Conservation (phyloP, 2,329 filamentous ascomycete genomes). For the Phialophora macrospora region DNA sequence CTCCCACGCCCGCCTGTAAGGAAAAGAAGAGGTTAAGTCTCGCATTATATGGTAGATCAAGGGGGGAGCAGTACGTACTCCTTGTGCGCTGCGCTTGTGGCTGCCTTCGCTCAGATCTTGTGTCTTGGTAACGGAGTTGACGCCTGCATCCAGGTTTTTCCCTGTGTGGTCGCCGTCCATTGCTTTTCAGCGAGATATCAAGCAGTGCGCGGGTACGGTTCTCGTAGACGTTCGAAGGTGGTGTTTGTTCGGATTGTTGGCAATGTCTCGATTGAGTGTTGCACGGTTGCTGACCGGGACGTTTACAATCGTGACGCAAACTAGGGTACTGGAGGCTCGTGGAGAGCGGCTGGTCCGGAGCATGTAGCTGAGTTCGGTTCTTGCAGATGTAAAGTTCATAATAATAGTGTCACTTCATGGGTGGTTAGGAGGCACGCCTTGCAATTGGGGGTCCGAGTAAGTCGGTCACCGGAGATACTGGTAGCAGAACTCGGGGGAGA, state of each 20-base stretch:
- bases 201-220: background rate
- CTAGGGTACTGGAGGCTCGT: background rate
- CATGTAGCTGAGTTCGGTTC: background rate
- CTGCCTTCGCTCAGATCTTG: background rate
- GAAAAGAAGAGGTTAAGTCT: background rate
- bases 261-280: background rate
- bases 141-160: background rate
- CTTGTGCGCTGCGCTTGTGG: background rate
- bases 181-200: background rate
- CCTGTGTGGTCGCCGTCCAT: background rate
- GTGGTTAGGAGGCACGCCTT: background rate
- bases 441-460: background rate
- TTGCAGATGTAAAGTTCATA: background rate
- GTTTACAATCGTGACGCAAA: background rate
- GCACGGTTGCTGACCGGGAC: background rate
- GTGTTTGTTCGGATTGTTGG: background rate
- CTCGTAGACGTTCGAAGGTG: background rate
- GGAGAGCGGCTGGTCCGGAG: background rate
- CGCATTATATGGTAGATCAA: background rate
- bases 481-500: background rate
- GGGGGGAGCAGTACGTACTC: background rate
- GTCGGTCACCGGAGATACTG: background rate
- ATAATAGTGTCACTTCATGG: background rate
- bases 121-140: background rate
- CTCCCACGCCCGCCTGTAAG: background rate